Base-by-base conservation (phyloP, 129 eudicot species). In the Helianthus tuberosus region DNA sequence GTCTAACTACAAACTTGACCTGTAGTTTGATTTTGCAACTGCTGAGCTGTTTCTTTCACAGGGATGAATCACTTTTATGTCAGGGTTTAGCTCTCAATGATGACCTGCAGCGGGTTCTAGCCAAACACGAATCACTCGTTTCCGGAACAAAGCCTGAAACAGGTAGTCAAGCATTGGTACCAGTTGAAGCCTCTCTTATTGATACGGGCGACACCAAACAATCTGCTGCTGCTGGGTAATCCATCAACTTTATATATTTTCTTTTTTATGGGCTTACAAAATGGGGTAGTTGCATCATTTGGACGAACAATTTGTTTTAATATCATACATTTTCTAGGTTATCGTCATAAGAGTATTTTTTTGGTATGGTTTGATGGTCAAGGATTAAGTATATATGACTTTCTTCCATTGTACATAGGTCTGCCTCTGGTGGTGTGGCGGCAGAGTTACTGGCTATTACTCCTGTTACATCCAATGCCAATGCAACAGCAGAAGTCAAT, bases 41-140 rank as follows among this genome's bases (percentile, higher is more conserved):
- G 64, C 55, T 36, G 59, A 74, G 17, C 71, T 39, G 43, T 73
- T 58, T 17, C 12, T 55, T 64, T 69, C 61, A 82, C 76, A 92
- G 97, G 82, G 97, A 92, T 84, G 97, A 92, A 76, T 89, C 93
- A 1, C 81, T 92, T 43, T 79, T 92, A 66, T 87, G 97, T 66
- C 96, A 89, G 84, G 97, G 97, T 27, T 78, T 92, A 72, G 89
- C 96, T 62, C 80, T 92, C 80, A 92, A 92, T 87, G 97, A 92
- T 83, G 97, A 92, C 82, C 64, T 92, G 82, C 97, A 92, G 72
- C 91, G 91, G 43, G 75, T 87, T 53, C 79, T 92, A 71, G 86
- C 93, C 35, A 92, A 87, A 83, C 91, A 92, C 64, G 96, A 89
- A 77, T 77, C 90, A 35, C 76, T 92, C 44, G 76, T 88, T 69